Conservation (phyloP, 2,329 filamentous ascomycete genomes). For the Fusarium sp. region DNA sequence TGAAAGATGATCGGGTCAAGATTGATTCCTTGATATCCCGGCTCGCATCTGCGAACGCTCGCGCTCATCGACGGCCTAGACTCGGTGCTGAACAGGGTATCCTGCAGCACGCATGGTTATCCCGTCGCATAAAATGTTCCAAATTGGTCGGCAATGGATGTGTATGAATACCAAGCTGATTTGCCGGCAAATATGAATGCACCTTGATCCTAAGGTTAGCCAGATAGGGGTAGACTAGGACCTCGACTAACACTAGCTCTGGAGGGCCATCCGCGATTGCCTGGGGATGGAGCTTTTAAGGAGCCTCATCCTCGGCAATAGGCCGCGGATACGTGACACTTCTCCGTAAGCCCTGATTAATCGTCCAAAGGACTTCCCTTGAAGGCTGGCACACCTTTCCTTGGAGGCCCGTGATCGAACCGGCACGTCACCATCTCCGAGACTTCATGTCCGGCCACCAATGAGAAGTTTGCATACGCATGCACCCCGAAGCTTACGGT, state of each 20-base stretch:
- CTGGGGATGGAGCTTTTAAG: conserved; percentile 24
- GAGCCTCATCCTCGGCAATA: conserved; percentile 44
- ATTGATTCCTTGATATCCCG: conserved; percentile 1
- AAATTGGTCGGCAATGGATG: conserved; percentile 1
- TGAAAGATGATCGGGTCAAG: neutral
- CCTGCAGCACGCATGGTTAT: conserved; percentile 2
- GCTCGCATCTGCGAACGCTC: neutral
- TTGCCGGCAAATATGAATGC: conserved; percentile 16
- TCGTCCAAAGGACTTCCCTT: conserved; percentile 13
- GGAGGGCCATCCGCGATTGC: conserved; percentile 7
- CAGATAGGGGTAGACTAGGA: conserved; percentile 9
- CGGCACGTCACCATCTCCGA: conserved; percentile 34
- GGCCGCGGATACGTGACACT: conserved; percentile 2
- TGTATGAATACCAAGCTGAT: neutral
- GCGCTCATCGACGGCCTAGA: neutral
- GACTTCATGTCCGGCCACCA: conserved; percentile 28
- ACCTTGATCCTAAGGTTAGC: conserved; percentile 27
- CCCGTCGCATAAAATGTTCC: conserved; percentile 15
- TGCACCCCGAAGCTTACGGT: conserved; percentile 36
- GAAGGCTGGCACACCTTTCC: conserved; percentile 10
- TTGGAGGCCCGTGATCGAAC: conserved; percentile 37
- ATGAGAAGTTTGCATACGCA: conserved; percentile 25
- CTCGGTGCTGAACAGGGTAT: neutral
- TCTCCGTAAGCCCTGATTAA: conserved; percentile 38
- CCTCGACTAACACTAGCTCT: conserved; percentile 23